These are phyloP conservation scores for Aspergillus egyptiacus DNA, from an alignment of 495 filamentous ascomycete species.

Conservation along the genomic window DNA sequence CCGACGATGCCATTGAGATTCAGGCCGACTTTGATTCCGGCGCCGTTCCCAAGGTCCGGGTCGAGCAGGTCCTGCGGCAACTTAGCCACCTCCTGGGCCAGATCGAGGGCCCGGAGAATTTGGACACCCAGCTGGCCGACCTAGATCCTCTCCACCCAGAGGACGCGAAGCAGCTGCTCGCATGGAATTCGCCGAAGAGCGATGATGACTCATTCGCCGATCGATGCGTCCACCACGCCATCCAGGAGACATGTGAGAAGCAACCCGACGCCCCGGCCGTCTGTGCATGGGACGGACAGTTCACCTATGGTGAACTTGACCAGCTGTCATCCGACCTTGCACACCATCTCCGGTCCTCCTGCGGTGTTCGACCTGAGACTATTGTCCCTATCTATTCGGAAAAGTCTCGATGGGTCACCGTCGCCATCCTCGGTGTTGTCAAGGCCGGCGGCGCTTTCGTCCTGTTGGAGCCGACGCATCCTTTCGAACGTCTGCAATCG, in stretches of 20 bases:
- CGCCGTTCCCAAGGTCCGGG: no score
- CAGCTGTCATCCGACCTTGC: slow-evolving; percentile 3
- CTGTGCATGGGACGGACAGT: slow-evolving; percentile 15
- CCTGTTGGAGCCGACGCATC: not conserved
- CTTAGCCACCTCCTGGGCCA: no score
- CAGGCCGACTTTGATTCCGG: no score
- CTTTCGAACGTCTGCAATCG: no score
- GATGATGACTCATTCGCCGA: not conserved
- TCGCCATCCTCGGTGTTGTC: slow-evolving; percentile 41
- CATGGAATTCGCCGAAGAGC: no score
- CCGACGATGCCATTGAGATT: no score
- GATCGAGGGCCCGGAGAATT: no score
- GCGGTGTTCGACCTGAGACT: slow-evolving; percentile 29
- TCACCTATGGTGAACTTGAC: slow-evolving; percentile 17
- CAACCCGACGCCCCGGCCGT: slow-evolving; percentile 8
- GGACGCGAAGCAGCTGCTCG: not conserved
- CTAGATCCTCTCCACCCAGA: not conserved
- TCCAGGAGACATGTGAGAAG: not conserved
- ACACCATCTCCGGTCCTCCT: not conserved
- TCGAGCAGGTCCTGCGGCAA: no score
- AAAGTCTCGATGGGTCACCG: slow-evolving; percentile 44
- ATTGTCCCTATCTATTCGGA: slow-evolving; percentile 51
- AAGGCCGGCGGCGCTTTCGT: slow-evolving; percentile 39
- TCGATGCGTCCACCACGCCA: not conserved
- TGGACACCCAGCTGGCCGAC: not conserved